Base-by-base conservation (phyloP, 805 yeast genomes). In the Pichia insulana region DNA sequence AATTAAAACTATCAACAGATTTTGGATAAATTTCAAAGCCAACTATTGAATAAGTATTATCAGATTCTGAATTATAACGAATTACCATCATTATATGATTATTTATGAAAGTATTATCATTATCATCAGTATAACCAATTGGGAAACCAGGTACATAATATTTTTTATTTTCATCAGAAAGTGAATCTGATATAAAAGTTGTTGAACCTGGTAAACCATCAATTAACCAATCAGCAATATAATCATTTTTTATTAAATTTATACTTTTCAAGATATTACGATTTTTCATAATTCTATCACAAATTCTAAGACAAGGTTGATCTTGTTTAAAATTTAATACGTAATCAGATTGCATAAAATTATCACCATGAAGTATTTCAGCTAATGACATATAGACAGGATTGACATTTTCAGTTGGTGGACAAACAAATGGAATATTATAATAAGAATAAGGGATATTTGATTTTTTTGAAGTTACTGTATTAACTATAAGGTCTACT, bases 11-110 rank as follows among this genome's bases (percentile, higher is more conserved):
- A 34, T 71, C 65, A 11, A 83, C 89, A 41, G 92, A 82, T 57
- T 77, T 80, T 10, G 96, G 96, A 56, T 87, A 87, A 12, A 86
- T 84, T 62, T 87, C 96, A 52, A 88, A 83, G 0, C 95, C 96
- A 16, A 87, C 95, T 51, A 87, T 84, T 3, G 84, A 69, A 49
- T 71, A 67, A 39, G 63, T 59, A 39, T 57, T 60, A 27, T 67
- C 63, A 55, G 67, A 59, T 46, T 72, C 67, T 39, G 65, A 64
- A 51, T 85, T 82, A 63, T 77, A 83, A 53, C 95, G 71, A 34
- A 87, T 70, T 12, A 88, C 90, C 42, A 87, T 54, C 81, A 82
- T 82, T 9, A 83, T 78, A 58, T 88, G 96, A 57, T 85, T 87
- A 60, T 88, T 76, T 26, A 87, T 48, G 55, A 75, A 83, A 4